Evolutionary conservation across 306 rosid species (phyloP), one percentile per base, ranked within the genome.

Genomic region (Dryas octopetala): DNA sequence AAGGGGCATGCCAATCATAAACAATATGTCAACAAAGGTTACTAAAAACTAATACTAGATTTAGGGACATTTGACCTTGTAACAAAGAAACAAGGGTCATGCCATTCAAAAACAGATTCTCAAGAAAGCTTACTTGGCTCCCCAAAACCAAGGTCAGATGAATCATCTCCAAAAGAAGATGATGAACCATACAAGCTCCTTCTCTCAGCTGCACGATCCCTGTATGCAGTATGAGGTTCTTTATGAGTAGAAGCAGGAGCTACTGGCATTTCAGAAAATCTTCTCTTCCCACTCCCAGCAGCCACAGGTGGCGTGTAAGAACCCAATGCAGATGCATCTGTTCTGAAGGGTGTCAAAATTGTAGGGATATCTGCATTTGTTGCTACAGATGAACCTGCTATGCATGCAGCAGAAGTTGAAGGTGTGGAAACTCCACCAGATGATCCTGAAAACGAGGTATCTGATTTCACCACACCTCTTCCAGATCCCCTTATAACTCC

Each of bases 161-260:
- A 79, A 66, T 90, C 91, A 75, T 83, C 91, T 73, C 90, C 93
- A 72, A 65, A 70, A 5, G 90, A 85, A 28, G 87, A 79, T 51
- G 93, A 93, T 17, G 97, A 89, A 71, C 98, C 97, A 86, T 91
- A 95, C 83, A 95, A 86, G 84, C 80, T 95, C 78, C 98, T 87
- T 81, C 98, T 89, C 82, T 95, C 98, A 15, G 98, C 98, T 1
- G 98, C 98, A 68, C 98, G 97, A 81, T 95, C 98, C 83, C 98
- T 84, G 74, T 95, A 95, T 51, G 91, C 68, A 49, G 90, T 85
- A 72, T 90, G 97, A 32, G 88, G 78, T 75, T 88, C 97, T 85
- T 87, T 90, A 74, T 79, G 84, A 58, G 83, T 66, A 83, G 97
- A 84, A 82, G 86, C 83, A 58, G 89, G 73, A n/a, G 78, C 5